A percentile compares a stretch with the other conserved stretches of the same genome.
Conservation (phyloP, 2,329 filamentous ascomycete species). For the Talaromyces sp. region DNA sequence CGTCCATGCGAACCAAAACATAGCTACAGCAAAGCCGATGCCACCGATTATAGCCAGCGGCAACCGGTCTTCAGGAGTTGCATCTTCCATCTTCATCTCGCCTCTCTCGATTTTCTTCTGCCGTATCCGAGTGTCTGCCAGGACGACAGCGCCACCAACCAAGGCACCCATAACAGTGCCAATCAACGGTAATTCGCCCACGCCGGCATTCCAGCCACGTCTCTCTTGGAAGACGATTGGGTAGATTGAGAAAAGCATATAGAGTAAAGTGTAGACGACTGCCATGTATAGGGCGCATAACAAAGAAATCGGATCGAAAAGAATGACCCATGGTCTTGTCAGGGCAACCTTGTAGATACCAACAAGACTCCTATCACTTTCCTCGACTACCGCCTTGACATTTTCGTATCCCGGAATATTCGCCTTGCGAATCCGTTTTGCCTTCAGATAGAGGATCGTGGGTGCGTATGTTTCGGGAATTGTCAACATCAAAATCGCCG, state of each 20-base stretch:
- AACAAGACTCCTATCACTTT: conserved; percentile 37
- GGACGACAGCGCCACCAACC: background rate
- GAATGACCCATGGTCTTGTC: conserved; percentile 49
- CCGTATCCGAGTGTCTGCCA: background rate
- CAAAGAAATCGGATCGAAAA: conserved; percentile 49
- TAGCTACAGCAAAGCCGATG: conserved; percentile 15
- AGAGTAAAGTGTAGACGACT: conserved; percentile 23
- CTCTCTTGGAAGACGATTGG: conserved; percentile 48
- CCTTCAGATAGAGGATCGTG: conserved; percentile 50
- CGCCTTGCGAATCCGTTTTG: conserved; percentile 45
- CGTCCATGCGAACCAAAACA: conserved; percentile 24
- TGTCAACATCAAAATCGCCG: conserved; percentile 46
- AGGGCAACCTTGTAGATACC: conserved; percentile 49
- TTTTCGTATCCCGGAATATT: conserved; percentile 50
- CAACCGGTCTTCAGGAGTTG: conserved; percentile 18
- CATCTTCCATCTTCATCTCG: background rate
- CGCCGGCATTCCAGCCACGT: conserved; percentile 51
- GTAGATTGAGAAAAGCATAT: conserved; percentile 28
- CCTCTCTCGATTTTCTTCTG: background rate
- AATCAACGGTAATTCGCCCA: conserved; percentile 48
- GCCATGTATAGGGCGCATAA: conserved; percentile 47
- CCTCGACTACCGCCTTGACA: conserved; percentile 47
- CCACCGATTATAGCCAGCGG: conserved; percentile 19
- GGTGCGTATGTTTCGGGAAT: conserved; percentile 55
- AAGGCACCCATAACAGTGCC: conserved; percentile 13